Conservation (phyloP, 495 filamentous ascomycete genomes). For the Aspergillus sparsus region DNA sequence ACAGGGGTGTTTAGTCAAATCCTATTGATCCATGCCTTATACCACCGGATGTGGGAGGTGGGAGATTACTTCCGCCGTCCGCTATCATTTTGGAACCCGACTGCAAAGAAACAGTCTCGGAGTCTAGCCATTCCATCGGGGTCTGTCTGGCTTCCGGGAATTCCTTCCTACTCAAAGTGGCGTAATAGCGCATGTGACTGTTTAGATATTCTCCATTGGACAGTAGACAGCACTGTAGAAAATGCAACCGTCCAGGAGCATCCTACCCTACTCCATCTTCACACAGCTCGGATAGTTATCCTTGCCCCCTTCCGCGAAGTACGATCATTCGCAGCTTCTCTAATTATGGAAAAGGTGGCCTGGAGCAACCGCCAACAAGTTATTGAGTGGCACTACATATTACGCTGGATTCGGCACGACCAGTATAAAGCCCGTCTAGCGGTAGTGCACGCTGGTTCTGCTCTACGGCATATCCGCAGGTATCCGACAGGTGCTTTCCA, state of each 20-base stretch:
- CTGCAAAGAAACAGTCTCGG: constrained; percentile 46
- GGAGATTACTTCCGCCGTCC: constrained; percentile 47
- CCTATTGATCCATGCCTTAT: constrained; percentile 52
- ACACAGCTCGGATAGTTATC: constrained; percentile 46
- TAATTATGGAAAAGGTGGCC: constrained; percentile 32
- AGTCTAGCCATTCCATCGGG: constrained; percentile 38
- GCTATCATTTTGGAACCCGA: constrained; percentile 52
- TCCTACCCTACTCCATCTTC: constrained; percentile 54
- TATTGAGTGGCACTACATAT: constrained; percentile 46
- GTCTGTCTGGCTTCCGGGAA: constrained; percentile 53
- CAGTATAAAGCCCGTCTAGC: constrained; percentile 57
- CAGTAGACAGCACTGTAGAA: constrained; percentile 48
- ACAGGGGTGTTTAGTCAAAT: constrained; percentile 52
- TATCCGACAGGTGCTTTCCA: constrained; percentile 52
- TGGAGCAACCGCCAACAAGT: constrained; percentile 39
- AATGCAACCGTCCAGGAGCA: constrained; percentile 51
- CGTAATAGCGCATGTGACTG: constrained; percentile 57
- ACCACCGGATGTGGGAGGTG: constrained; percentile 55
- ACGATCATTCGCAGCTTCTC: constrained; percentile 35
- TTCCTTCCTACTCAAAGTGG: constrained; percentile 55
- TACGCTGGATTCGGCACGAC: constrained; percentile 52
- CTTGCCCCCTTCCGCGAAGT: constrained; percentile 45
- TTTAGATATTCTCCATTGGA: constrained; percentile 58
- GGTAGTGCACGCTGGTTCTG: constrained; percentile 53
- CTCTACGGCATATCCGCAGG: constrained; percentile 52